phyloP scores from a whole-genome alignment of 2,329 filamentous ascomycete species.

The Colletotrichum trifolii region DNA sequence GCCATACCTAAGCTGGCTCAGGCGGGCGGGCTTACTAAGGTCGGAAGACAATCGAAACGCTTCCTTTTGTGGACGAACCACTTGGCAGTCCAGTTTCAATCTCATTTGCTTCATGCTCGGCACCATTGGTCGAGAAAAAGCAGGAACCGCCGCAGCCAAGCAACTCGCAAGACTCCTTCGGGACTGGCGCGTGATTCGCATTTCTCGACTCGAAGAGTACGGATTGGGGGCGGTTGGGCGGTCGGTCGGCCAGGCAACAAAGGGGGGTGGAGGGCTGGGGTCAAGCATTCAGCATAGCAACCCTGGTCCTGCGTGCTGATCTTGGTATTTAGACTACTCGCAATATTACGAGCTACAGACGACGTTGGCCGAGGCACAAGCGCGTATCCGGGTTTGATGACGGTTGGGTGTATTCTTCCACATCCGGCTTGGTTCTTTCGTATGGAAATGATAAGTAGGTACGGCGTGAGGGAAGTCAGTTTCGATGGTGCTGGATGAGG shows the following conservation, averaged over 20 bases:
- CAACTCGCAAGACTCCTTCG: constrained; percentile 29
- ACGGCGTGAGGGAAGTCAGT: not conserved
- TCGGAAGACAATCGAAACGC: not conserved
- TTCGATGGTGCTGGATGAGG: not conserved
- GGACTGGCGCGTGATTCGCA: constrained; percentile 16
- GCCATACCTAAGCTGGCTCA: not conserved
- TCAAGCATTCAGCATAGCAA: constrained; percentile 31
- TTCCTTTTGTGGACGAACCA: constrained; percentile 9
- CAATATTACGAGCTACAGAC: no score
- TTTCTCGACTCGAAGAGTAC: not conserved
- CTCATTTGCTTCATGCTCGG: not conserved
- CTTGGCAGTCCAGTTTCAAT: constrained; percentile 7
- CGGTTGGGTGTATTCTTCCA: constrained; percentile 15
- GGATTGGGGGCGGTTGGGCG: constrained; percentile 18
- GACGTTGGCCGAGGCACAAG: constrained; percentile 3
- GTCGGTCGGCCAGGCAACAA: constrained; percentile 32
- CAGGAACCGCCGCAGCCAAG: constrained; percentile 7
- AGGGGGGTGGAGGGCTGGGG: not conserved
- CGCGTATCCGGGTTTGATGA: constrained; percentile 9
- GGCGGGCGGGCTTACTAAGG: constrained; percentile 12
- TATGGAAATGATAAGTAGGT: constrained; percentile 6
- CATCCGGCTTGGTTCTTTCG: not conserved
- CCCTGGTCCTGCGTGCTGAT: constrained; percentile 35
- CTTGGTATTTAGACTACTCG: constrained; percentile 25
- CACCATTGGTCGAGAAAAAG: not conserved